These are phyloP conservation scores for Aspergillus sp. DNA, from an alignment of 2,329 filamentous ascomycete species.

Conservation along the genomic window DNA sequence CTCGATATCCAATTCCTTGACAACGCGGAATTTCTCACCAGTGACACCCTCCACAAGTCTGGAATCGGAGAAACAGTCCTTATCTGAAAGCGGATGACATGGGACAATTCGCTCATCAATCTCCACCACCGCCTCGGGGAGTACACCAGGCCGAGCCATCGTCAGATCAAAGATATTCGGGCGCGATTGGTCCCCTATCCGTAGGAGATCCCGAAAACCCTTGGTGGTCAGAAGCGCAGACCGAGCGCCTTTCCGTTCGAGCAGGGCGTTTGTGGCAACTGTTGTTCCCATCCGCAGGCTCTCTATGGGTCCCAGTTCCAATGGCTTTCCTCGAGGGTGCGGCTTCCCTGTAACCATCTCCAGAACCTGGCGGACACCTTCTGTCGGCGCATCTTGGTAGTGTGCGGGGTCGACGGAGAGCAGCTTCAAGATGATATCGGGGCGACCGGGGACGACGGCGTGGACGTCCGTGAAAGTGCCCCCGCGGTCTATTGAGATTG, in stretches of 20 bases:
- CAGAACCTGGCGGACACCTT: conserved; percentile 76
- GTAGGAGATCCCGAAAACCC: conserved; percentile 81
- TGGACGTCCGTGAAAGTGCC: conserved; percentile 43
- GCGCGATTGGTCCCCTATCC: conserved; percentile 86
- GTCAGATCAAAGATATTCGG: conserved; percentile 89
- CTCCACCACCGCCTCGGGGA: conserved; percentile 82
- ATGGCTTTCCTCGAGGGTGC: conserved; percentile 34
- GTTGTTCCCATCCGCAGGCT: conserved; percentile 89
- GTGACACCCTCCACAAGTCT: conserved; percentile 56
- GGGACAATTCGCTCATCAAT: conserved; percentile 85
- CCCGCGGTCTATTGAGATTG: conserved; percentile 41
- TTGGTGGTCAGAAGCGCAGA: conserved; percentile 85
- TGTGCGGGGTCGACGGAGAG: conserved; percentile 42
- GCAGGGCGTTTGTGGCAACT: conserved; percentile 83
- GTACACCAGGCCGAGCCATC: conserved; percentile 79
- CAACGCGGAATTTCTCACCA: conserved; percentile 67
- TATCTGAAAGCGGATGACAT: conserved; percentile 62
- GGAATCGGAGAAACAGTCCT: conserved; percentile 70
- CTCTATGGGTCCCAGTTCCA: conserved; percentile 37
- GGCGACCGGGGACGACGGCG: conserved; percentile 36
- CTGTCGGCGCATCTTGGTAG: conserved; percentile 59
- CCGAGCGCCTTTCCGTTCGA: conserved; percentile 85
- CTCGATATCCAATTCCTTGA: conserved; percentile 60
- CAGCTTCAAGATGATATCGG: conserved; percentile 42
- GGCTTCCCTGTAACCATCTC: conserved; percentile 38